Percentiles rank a stretch among this genome's conserved stretches.
These are phyloP conservation scores for Cynara cardunculus DNA, from an alignment of 129 eudicot genomes.

Conservation along the genomic window DNA sequence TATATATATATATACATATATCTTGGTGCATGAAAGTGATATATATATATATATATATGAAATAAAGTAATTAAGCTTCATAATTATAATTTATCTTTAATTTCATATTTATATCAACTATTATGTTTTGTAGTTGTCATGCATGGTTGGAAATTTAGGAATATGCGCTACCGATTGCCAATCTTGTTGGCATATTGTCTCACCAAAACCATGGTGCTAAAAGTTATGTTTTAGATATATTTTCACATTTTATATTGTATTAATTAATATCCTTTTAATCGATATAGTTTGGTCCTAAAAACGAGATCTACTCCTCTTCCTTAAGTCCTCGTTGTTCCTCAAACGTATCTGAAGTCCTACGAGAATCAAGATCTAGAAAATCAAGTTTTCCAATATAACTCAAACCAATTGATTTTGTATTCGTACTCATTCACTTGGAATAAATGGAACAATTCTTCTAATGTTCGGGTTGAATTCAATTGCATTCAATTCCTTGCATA, in stretches of 20 bases:
- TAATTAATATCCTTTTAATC: not conserved
- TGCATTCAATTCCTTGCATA: too few relatives aligned
- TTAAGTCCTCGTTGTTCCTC: not conserved
- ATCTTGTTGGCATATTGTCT: constrained; percentile 7
- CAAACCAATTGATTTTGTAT: too few relatives aligned
- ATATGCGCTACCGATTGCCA: not conserved
- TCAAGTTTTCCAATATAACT: not conserved
- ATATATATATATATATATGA: not conserved
- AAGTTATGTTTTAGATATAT: not conserved
- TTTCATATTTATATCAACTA: not conserved
- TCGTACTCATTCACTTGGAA: too few relatives aligned
- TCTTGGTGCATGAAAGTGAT: constrained; percentile 14
- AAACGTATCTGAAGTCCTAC: not conserved
- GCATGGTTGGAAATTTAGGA: not conserved
- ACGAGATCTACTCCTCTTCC: not conserved
- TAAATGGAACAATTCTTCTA: too few relatives aligned
- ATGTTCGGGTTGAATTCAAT: too few relatives aligned
- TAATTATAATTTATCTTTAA: not conserved
- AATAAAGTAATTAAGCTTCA: not conserved
- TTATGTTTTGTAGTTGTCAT: not conserved
- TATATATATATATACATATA: not conserved
- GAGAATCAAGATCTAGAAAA: not conserved
- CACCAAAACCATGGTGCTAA: not conserved
- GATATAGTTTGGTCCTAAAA: not conserved
- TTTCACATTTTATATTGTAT: not conserved